Conservation (phyloP, 176 grass and related monocot species). For the Secale cereale region DNA sequence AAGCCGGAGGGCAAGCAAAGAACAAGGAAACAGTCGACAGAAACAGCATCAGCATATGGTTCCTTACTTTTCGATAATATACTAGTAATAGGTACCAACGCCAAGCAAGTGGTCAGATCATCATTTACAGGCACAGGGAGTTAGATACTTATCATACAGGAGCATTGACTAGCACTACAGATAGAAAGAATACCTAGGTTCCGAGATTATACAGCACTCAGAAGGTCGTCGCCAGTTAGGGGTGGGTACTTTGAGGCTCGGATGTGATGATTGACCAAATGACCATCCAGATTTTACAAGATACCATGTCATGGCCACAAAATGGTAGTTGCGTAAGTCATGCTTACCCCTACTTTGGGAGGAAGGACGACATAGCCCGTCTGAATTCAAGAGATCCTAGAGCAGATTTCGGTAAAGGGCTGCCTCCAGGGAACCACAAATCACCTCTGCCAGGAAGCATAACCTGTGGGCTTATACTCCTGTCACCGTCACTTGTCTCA, state of each 20-base stretch:
- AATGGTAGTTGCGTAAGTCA: background rate
- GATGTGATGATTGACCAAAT: background rate
- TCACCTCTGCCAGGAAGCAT: conserved; percentile 46
- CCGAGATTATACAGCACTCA: background rate
- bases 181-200: background rate
- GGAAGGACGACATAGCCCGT: conserved; percentile 61
- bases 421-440: conserved; percentile 57
- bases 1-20: background rate
- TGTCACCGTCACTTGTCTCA: conserved; percentile 22
- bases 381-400: conserved; percentile 50
- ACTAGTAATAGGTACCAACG: background rate
- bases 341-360: conserved; percentile 38
- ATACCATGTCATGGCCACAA: background rate
- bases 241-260: background rate
- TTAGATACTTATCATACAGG: conserved; percentile 29
- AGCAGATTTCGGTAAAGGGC: conserved; percentile 45
- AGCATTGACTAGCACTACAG: background rate
- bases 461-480: conserved; percentile 40
- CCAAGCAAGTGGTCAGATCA: conserved; percentile 6
- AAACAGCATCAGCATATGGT: background rate
- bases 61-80: background rate
- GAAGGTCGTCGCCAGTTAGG: conserved; percentile 1
- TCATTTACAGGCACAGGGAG: conserved; percentile 19
- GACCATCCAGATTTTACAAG: background rate
- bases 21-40: background rate